Percentiles rank a stretch among this genome's conserved stretches.
These are phyloP conservation scores for Chrysanthemum seticuspe DNA, from an alignment of 129 eudicot genomes.

Conservation along the genomic window DNA sequence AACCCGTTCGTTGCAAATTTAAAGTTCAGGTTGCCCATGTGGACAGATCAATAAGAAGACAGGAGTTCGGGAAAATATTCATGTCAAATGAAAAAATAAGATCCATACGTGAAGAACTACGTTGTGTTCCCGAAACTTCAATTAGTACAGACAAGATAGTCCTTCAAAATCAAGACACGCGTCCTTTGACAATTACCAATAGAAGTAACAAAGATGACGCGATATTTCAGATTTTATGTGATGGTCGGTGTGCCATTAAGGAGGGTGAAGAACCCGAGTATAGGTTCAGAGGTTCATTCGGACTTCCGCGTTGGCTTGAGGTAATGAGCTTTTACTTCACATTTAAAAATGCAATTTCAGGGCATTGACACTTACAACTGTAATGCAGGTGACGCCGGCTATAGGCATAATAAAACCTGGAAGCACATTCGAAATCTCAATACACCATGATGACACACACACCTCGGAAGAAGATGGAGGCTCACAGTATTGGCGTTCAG, in stretches of 20 bases:
- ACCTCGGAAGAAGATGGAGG: constrained; percentile 64
- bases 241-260: constrained; percentile 57
- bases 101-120: constrained; percentile 51
- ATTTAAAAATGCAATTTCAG: background rate
- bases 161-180: constrained; percentile 70
- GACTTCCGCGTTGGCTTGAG: constrained; percentile 97
- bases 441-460: constrained; percentile 67
- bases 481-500: constrained; percentile 70
- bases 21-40: constrained; percentile 70
- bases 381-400: constrained; percentile 71
- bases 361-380: background rate
- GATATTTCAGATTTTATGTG: constrained; percentile 59
- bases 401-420: constrained; percentile 71
- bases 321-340: constrained; percentile 33
- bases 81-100: constrained; percentile 47
- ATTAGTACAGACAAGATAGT: constrained; percentile 49
- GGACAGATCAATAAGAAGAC: constrained; percentile 88
- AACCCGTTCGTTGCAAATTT: constrained; percentile 92
- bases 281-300: constrained; percentile 68
- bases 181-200: constrained; percentile 51
- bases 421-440: constrained; percentile 51
- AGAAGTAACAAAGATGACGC: constrained; percentile 53
- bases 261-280: constrained; percentile 59
- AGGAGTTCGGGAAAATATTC: constrained; percentile 69
- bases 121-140: constrained; percentile 57